Evolutionary conservation across 2,329 filamentous ascomycete genomes (phyloP), one percentile per base, ranked within the genome.

Genomic region (Thelonectria discophora): DNA sequence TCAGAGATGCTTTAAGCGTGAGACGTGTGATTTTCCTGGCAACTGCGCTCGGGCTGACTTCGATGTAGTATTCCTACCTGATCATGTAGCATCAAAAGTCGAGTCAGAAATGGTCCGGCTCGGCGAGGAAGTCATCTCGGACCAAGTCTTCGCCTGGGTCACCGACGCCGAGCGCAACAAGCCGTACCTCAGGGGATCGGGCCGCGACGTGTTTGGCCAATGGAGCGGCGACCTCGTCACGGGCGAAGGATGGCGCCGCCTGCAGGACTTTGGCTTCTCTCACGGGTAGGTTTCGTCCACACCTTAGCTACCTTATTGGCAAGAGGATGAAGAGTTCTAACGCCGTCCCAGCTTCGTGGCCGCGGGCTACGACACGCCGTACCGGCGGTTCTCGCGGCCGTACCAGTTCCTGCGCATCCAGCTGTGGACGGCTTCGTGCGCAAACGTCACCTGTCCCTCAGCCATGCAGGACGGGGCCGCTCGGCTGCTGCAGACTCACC

Each of bases 401-500:
- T 76, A 88, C 6, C 86, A 90, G 68, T 90, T 89, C 69, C 75
- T 87, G 17, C 76, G 78, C 3, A 69, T 78, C 7, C 86, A 89
- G 59, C 75, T 90, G 2, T 90, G 88, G 83, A 79, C 81, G 12
- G 80, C 80, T 3, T 88, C 86, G 0, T 83, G 82, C 4, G 87
- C 86, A 1, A 84, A 86, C 63, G 86, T 88, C 3, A 84, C 85
- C 0, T 91, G 89, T 65, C 89, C 89, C 0, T 85, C 85, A 18
- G 86, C 85, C 24, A 91, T 91, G 89, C 83, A 85, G 20, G 87
- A 90, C 65, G 87, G 87, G 12, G 87, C 86, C 2, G 82, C 85
- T 11, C 78, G 79, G 10, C 77, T 87, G 2, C 72, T 86, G 2
- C 78, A 79, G 58, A 74, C 73, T 0, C 82, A 85, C 43, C 75